phyloP scores from a whole-genome alignment of 306 rosid genomes.

The Pyrus pyrifolia region DNA sequence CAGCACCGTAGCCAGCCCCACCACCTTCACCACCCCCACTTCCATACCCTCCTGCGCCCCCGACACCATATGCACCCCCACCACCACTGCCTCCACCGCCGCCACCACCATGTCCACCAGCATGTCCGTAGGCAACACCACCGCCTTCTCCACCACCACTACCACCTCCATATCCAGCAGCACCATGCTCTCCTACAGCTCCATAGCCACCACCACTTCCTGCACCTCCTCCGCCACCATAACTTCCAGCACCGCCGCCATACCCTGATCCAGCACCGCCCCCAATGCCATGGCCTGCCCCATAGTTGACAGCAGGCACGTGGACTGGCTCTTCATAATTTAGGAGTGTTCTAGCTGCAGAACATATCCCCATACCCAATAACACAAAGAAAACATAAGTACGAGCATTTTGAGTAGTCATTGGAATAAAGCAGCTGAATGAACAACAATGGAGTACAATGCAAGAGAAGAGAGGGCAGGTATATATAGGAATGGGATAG shows the following conservation, averaged over 20 bases:
- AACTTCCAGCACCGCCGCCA: conserved; percentile 28
- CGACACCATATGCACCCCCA: conserved; percentile 8
- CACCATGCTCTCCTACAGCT: conserved; percentile 20
- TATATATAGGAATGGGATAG: conserved; percentile 42
- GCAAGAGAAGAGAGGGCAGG: conserved; percentile 1
- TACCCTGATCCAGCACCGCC: conserved; percentile 24
- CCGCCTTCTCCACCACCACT: conserved; percentile 28
- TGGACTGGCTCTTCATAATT: conserved; percentile 21
- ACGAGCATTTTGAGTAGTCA: conserved; percentile 36
- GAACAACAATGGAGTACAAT: conserved; percentile 16
- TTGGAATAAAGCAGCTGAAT: conserved; percentile 17
- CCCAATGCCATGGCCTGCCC: conserved; percentile 14
- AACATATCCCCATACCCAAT: conserved; percentile 42
- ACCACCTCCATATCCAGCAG: conserved; percentile 29
- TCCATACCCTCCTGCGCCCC: conserved; percentile 4
- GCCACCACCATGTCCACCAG: conserved; percentile 26
- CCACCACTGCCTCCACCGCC: conserved; percentile 29
- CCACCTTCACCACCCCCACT: conserved; percentile 23
- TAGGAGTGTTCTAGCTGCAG: conserved; percentile 51
- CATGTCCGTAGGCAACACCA: conserved; percentile 12
- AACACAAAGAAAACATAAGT: conserved; percentile 34
- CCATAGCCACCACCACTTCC: conserved; percentile 33
- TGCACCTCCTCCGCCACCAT: conserved; percentile 37
- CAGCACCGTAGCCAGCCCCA: conserved; percentile 15
- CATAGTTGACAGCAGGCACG: conserved; percentile 13